A percentile compares a stretch with the other conserved stretches of the same genome.
phyloP scores from a whole-genome alignment of 495 filamentous ascomycete species.

The Penicillium ochrochloron region DNA sequence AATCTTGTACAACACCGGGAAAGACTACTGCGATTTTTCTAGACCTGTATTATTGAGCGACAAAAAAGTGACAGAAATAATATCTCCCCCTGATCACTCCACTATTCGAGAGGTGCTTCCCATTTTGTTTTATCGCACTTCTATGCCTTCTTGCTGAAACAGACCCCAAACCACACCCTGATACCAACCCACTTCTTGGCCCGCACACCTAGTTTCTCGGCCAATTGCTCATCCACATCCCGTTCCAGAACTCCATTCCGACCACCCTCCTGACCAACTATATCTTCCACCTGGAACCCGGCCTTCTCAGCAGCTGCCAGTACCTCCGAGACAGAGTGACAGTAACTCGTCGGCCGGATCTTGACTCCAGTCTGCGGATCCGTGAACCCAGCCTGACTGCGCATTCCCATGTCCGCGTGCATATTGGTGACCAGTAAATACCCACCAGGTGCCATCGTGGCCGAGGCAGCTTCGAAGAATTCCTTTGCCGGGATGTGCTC shows the following conservation, averaged over 20 bases:
- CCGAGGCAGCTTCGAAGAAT: conserved; percentile 60
- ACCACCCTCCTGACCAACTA: conserved; percentile 29
- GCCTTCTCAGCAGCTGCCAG: conserved; percentile 54
- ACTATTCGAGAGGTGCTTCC: background rate
- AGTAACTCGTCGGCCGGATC: conserved; percentile 65
- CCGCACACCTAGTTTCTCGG: conserved; percentile 57
- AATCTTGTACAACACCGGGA: conserved; percentile 62
- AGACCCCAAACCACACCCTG: conserved; percentile 67
- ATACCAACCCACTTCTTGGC: conserved; percentile 72
- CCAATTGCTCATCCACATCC: conserved; percentile 55
- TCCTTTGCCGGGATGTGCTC: conserved; percentile 65
- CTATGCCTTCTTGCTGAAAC: conserved; percentile 52
- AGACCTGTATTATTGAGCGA: conserved; percentile 31
- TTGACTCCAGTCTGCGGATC: conserved; percentile 60
- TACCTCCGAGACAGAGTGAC: conserved; percentile 59
- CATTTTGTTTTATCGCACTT: background rate
- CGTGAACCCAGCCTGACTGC: conserved; percentile 70
- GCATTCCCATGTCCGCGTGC: conserved; percentile 70
- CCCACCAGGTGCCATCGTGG: conserved; percentile 54
- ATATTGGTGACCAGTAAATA: conserved; percentile 71
- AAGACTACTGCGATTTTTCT: conserved; percentile 46
- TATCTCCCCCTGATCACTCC: conserved; percentile 15
- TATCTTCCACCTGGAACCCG: conserved; percentile 54
- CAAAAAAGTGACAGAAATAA: conserved; percentile 23
- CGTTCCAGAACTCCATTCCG: conserved; percentile 41